These are phyloP conservation scores for Dianthus caryophyllus DNA, from an alignment of 148 eudicot species.

Conservation along the genomic window DNA sequence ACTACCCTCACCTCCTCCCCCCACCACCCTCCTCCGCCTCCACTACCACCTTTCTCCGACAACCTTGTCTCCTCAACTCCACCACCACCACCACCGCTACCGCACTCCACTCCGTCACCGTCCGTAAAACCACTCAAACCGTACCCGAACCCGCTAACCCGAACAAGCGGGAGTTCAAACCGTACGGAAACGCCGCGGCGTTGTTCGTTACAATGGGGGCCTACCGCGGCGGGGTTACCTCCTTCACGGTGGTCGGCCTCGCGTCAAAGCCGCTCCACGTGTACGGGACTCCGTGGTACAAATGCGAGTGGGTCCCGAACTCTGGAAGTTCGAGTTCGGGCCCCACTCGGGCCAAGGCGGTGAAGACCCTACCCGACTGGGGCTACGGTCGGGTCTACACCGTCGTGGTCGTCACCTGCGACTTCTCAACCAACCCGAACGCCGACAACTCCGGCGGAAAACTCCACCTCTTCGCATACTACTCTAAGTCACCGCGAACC, in stretches of 20 bases:
- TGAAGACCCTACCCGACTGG: conserved; percentile 62
- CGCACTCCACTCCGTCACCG: background rate
- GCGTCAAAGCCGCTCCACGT: conserved; percentile 54
- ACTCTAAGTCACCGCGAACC: conserved; percentile 29
- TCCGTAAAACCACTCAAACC: background rate
- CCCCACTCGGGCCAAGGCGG: conserved; percentile 29
- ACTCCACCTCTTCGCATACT: conserved; percentile 43
- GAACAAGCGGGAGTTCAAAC: conserved; percentile 35
- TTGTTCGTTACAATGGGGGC: conserved; percentile 59
- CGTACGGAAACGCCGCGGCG: conserved; percentile 53
- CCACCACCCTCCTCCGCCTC: conserved; percentile 23
- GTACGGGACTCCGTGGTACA: conserved; percentile 42
- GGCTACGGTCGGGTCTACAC: conserved; percentile 64
- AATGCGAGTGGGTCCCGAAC: conserved; percentile 43
- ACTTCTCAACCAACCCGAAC: conserved; percentile 31
- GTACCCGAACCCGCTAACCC: conserved; percentile 16
- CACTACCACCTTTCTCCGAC: conserved; percentile 4
- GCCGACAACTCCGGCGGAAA: conserved; percentile 37
- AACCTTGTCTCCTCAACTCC: background rate
- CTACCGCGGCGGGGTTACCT: conserved; percentile 42
- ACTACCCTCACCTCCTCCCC: conserved; percentile 31
- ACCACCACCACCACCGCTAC: conserved; percentile 14
- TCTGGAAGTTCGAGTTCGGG: conserved; percentile 9
- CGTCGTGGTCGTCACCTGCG: conserved; percentile 54
- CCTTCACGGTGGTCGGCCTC: conserved; percentile 43